These are phyloP conservation scores for Fusarium sp. DNA, from an alignment of 2,329 filamentous ascomycete genomes.

Conservation along the genomic window DNA sequence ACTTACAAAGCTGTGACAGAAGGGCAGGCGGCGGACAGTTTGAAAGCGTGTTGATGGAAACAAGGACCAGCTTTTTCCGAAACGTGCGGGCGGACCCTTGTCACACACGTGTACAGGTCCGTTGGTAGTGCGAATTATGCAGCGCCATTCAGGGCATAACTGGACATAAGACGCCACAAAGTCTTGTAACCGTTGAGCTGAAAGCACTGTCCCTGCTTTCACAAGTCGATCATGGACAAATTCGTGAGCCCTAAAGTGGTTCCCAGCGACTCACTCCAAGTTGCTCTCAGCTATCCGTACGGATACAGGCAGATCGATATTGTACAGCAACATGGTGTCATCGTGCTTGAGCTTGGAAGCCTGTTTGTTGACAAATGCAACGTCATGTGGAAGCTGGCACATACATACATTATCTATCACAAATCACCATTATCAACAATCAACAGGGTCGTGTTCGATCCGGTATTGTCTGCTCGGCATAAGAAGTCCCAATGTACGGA, in stretches of 20 bases:
- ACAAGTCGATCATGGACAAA: conserved; percentile 15
- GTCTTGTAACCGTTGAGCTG: conserved; percentile 15
- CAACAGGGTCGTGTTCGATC: conserved; percentile 16
- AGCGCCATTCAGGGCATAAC: conserved; percentile 34
- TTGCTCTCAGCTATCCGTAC: not conserved
- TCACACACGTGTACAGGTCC: conserved; percentile 42
- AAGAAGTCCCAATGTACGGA: conserved; percentile 5
- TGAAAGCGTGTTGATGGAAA: conserved; percentile 23
- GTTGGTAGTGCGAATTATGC: conserved; percentile 31
- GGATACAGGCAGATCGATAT: not conserved
- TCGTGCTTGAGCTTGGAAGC: conserved; percentile 18
- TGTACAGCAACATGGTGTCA: conserved; percentile 13
- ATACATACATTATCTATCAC: conserved; percentile 6
- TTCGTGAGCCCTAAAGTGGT: conserved; percentile 20
- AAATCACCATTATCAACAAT: conserved; percentile 2
- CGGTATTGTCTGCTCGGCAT: conserved; percentile 14
- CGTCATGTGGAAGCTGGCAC: not conserved
- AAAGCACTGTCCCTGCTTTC: conserved; percentile 16
- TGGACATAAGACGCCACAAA: conserved; percentile 32
- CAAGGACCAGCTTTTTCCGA: conserved; percentile 37
- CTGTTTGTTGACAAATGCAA: conserved; percentile 17
- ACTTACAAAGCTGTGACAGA: conserved; percentile 7
- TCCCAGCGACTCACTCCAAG: conserved; percentile 1
- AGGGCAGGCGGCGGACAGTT: not conserved
- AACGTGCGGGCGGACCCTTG: conserved; percentile 36